A percentile compares a stretch with the other conserved stretches of the same genome.
These are phyloP conservation scores for Ascochyta clinopodiicola DNA, from an alignment of 2,329 filamentous ascomycete species.

Conservation along the genomic window DNA sequence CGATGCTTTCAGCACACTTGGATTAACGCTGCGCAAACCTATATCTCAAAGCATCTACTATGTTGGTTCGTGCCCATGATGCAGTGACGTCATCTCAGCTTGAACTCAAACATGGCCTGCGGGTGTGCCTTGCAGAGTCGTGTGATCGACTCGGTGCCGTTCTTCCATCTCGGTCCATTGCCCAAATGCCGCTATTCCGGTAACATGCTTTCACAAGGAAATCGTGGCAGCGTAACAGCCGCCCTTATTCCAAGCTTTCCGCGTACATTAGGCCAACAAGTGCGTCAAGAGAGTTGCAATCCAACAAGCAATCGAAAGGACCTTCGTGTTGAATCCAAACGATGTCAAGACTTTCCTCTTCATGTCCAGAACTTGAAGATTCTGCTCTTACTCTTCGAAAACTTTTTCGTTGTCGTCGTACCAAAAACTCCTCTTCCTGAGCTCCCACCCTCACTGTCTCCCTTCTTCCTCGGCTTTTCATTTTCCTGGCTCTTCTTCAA, in stretches of 20 bases:
- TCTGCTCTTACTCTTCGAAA: constrained; percentile 43
- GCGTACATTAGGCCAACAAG: constrained; percentile 7
- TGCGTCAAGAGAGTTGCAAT: constrained; percentile 2
- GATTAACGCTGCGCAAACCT: not conserved
- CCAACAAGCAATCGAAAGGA: not conserved
- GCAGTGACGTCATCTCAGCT: constrained; percentile 36
- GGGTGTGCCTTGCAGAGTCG: constrained; percentile 47
- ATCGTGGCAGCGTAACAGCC: constrained; percentile 26
- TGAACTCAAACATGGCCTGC: constrained; percentile 28
- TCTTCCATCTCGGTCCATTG: constrained; percentile 4
- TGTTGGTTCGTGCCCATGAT: constrained; percentile 1
- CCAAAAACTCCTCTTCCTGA: constrained; percentile 9
- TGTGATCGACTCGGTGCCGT: constrained; percentile 30
- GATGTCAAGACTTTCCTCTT: constrained; percentile 4
- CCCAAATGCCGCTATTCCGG: constrained; percentile 9
- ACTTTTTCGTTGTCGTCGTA: constrained; percentile 34
- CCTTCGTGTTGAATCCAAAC: constrained; percentile 15
- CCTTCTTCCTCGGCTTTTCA: constrained; percentile 25
- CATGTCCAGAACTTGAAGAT: constrained; percentile 48
- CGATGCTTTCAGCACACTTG: not conserved
- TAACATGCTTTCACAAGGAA: constrained; percentile 19
- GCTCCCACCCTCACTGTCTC: constrained; percentile 14
- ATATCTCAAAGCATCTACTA: not conserved
- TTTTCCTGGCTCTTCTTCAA: constrained; percentile 18
- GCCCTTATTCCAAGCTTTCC: constrained; percentile 5